Evolutionary conservation across 2,329 filamentous ascomycete genomes (phyloP), one percentile per base, ranked within the genome.

Genomic region (Pseudocercospora cruenta): DNA sequence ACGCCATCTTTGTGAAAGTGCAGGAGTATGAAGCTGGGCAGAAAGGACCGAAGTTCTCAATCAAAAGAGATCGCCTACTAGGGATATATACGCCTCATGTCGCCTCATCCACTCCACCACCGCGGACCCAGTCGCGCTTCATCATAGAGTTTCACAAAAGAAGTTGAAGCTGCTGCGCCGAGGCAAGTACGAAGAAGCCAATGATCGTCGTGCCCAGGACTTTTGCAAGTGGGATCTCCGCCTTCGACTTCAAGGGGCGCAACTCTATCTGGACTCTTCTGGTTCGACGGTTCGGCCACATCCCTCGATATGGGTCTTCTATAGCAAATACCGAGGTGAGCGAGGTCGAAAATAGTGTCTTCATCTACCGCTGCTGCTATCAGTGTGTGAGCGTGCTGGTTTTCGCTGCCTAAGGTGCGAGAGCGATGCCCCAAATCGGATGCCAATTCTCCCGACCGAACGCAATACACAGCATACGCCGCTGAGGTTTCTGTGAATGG

Each of bases 1-100:
- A 72, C 59, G 69, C 69, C 70, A 71, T 71, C 31, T 58, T 69
- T 62, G 61, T 51, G 47, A 22, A 26, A 14, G 47, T 22, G 19
- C 9, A 51, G 19, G 14, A 22, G 47, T 8, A 24, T 24, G 45
- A 10, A 14, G 6, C 6, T 14, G 24, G 1, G 45, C 45, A 24
- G 45, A 49, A 24, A 24, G 16, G 45, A 21, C 43, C 16, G 19
- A 47, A 47, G 43, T 19, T 19, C 45, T 21, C 45, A 49, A 2
- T 12, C 16, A 8, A 19, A 49, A 12, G 10, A 14, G 31, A 33
- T 33, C 1, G 31, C 10, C 31, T 33, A 14, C 31, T 33, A 33
- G 31, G 36, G 36, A n/a, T 39, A 39, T 39, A 39, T 39, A 39
- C 36, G 10, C 28, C 28, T 31, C 28, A 31, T 9, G 28, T 9